Conservation (phyloP, 1,139 yeast genomes). For the Lodderomyces beijingensis region DNA sequence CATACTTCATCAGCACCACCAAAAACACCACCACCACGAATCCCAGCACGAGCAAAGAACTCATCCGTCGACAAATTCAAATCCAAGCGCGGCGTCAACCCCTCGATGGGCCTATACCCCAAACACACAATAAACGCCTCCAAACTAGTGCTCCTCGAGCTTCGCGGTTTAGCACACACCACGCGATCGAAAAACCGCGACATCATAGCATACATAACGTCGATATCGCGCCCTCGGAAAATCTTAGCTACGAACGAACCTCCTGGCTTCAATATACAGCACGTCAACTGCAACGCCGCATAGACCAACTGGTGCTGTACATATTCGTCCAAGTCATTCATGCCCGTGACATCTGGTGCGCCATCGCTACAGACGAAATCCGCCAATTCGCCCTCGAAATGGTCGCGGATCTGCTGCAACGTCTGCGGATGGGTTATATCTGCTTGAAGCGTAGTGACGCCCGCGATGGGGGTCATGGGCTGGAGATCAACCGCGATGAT, state of each 20-base stretch:
- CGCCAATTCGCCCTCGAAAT: conserved; percentile 88
- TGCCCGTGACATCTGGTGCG: conserved; percentile 97
- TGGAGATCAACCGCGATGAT: conserved; percentile 94
- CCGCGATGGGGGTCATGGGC: conserved; percentile 92
- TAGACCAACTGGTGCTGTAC: conserved; percentile 91
- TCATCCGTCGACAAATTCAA: conserved; percentile 69
- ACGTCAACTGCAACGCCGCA: conserved; percentile 86
- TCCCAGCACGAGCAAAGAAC: conserved; percentile 63
- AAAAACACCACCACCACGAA: conserved; percentile 20
- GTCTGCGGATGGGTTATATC: conserved; percentile 97
- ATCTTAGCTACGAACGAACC: conserved; percentile 95
- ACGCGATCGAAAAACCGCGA: conserved; percentile 81
- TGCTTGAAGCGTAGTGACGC: conserved; percentile 87
- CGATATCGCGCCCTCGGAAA: conserved; percentile 93
- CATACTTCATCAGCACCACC: conserved; percentile 46
- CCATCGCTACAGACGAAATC: conserved; percentile 97
- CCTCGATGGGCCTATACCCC: conserved; percentile 75
- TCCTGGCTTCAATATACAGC: conserved; percentile 81
- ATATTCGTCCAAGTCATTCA: conserved; percentile 94
- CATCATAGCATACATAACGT: conserved; percentile 81
- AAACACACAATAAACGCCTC: conserved; percentile 93
- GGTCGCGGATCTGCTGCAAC: conserved; percentile 62
- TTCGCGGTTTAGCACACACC: conserved; percentile 91
- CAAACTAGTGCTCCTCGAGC: conserved; percentile 88
- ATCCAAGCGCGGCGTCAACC: conserved; percentile 71